These are phyloP conservation scores for Datura wrightii DNA, from an alignment of 257 asterid species.

Conservation along the genomic window DNA sequence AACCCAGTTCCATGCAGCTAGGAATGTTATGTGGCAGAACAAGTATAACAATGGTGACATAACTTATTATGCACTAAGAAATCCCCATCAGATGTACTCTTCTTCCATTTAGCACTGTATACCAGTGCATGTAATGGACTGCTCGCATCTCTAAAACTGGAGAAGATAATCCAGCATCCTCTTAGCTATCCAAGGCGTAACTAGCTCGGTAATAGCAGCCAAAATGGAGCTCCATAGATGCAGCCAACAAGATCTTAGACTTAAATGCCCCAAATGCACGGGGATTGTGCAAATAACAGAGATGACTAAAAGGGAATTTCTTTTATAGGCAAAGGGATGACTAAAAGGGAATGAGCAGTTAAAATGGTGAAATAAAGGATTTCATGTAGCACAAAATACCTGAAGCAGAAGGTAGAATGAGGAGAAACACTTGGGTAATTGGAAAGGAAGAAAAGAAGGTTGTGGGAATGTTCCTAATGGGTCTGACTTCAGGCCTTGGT, in stretches of 20 bases:
- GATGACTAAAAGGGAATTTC: neutral
- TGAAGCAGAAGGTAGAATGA: neutral
- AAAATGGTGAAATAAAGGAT: conserved; percentile 4
- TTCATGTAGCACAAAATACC: conserved; percentile 6
- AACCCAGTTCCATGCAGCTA: neutral
- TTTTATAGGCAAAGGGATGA: neutral
- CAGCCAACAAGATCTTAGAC: conserved; percentile 16
- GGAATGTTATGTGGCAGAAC: neutral
- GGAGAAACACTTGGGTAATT: conserved; percentile 23
- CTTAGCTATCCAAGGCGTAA: conserved; percentile 21
- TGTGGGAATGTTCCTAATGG: conserved; percentile 18
- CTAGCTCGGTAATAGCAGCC: neutral
- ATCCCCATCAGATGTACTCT: neutral
- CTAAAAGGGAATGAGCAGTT: neutral
- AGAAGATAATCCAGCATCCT: conserved; percentile 2
- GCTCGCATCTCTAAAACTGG: neutral
- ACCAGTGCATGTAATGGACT: neutral
- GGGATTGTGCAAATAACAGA: neutral
- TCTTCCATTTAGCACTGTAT: neutral
- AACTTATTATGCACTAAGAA: neutral
- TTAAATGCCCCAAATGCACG: neutral
- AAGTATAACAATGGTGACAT: neutral
- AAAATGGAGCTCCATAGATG: conserved; percentile 12
- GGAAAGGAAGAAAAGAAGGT: conserved; percentile 7
- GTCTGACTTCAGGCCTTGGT: conserved; percentile 9